phyloP scores from a whole-genome alignment of 371 early-diverging fungal genomes.

The Mortierella sp. region DNA sequence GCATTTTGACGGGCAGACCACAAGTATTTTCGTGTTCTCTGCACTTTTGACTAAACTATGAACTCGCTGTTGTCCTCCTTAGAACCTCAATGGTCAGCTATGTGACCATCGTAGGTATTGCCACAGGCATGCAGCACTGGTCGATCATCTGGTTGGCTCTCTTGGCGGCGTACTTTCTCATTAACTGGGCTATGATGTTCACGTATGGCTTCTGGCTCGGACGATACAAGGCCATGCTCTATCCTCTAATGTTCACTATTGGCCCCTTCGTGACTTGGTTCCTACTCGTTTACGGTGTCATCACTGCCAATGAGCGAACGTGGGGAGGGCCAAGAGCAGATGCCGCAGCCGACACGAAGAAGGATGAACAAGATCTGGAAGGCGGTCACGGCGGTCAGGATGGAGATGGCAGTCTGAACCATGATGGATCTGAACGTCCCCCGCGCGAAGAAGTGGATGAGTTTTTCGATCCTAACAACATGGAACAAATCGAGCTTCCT shows the following conservation, averaged over 20 bases:
- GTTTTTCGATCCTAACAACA: background rate
- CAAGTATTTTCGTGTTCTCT: too few species aligned
- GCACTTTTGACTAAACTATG: too few species aligned
- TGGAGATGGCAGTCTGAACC: background rate
- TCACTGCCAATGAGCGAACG: constrained; percentile 40
- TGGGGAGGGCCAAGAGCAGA: constrained; percentile 48
- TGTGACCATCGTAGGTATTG: constrained; percentile 9
- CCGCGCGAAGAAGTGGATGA: background rate
- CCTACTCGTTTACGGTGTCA: constrained; percentile 33
- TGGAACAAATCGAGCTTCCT: constrained; percentile 16
- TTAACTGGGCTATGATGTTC: constrained; percentile 25
- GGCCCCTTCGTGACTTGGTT: constrained; percentile 35
- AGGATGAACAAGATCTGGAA: constrained; percentile 1
- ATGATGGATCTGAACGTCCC: background rate
- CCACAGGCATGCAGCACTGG: constrained; percentile 13
- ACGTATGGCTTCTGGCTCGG: constrained; percentile 29
- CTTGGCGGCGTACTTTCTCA: constrained; percentile 13
- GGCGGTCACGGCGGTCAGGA: background rate
- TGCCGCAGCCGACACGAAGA: constrained; percentile 10
- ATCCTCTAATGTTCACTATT: constrained; percentile 26
- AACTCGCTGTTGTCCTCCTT: too few species aligned
- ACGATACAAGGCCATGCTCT: constrained; percentile 26
- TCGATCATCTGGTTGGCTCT: constrained; percentile 21
- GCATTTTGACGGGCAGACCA: too few species aligned
- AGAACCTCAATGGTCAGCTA: constrained; percentile 33